Percentiles rank a stretch among this genome's conserved stretches.
Conservation (phyloP, 345 rosid genomes). For the Bruguiera parviflora region DNA sequence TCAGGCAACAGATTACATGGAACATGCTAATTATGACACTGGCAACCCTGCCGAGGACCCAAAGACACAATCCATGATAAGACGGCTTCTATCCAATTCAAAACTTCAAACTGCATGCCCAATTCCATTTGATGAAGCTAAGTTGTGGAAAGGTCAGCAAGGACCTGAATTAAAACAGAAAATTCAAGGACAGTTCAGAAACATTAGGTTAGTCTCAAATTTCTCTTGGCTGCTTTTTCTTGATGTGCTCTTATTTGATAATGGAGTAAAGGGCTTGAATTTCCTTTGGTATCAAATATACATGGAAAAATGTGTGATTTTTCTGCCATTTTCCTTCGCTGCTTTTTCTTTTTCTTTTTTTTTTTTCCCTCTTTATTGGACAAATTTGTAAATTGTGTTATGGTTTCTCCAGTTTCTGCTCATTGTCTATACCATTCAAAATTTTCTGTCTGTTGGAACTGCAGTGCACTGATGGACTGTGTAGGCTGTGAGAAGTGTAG, state of each 20-base stretch:
- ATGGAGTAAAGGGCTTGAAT: neutral
- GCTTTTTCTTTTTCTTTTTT: no score
- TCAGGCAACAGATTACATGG: constrained; percentile 78
- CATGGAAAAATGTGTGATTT: no score
- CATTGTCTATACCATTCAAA: neutral
- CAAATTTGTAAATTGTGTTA: no score
- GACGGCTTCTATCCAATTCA: constrained; percentile 63
- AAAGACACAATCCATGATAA: constrained; percentile 74
- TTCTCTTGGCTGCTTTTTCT: neutral
- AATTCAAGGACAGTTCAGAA: constrained; percentile 83
- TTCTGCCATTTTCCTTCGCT: no score
- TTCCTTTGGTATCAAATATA: no score
- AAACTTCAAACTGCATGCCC: constrained; percentile 90
- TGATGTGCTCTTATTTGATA: neutral
- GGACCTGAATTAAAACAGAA: constrained; percentile 90
- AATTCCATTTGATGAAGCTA: constrained; percentile 93
- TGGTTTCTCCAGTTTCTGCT: no score
- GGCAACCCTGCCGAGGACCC: constrained; percentile 78
- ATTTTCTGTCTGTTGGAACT: constrained; percentile 17
- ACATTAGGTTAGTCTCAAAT: constrained; percentile 57
- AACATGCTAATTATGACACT: constrained; percentile 80
- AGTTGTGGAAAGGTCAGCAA: constrained; percentile 88
- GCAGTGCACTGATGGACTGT: constrained; percentile 91
- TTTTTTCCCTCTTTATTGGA: no score
- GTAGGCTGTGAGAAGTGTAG: constrained; percentile 91